Conservation (phyloP, 1,284 basidiomycete species). For the Abortiporus biennis region DNA sequence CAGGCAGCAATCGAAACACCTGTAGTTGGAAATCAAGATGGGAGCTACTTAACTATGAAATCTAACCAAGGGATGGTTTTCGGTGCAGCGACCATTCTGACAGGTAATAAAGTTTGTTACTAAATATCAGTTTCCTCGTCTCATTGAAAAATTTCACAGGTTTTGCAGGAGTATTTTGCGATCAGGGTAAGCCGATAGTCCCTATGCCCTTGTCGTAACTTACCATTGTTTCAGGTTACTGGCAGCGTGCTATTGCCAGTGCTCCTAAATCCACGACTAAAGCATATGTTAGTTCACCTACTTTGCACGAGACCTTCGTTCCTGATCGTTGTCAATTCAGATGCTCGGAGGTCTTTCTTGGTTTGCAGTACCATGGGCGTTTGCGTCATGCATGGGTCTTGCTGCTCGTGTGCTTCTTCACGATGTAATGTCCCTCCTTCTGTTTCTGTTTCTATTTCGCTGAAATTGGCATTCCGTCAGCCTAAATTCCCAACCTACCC, state of each 20-base stretch:
- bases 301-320: too few species aligned
- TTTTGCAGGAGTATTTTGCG: constrained; percentile 43
- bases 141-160: constrained; percentile 17
- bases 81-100: constrained; percentile 38
- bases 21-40: constrained; percentile 58
- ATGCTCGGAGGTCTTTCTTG: constrained; percentile 58
- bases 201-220: too few species aligned
- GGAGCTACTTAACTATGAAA: constrained; percentile 69
- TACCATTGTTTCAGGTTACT: constrained; percentile 37
- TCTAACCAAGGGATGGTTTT: constrained; percentile 50
- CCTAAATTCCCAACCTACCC: constrained; percentile 50
- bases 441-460: too few species aligned
- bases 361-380: constrained; percentile 57
- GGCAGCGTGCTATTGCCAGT: constrained; percentile 46
- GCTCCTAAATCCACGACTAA: constrained; percentile 43
- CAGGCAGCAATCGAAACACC: constrained; percentile 41
- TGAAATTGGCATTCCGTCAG: constrained; percentile 16
- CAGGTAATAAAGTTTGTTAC: constrained; percentile 18
- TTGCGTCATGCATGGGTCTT: constrained; percentile 52
- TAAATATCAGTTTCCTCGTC: too few species aligned
- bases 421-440: constrained; percentile 25
- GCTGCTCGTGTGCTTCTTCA: constrained; percentile 44
- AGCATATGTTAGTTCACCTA: constrained; percentile 40
- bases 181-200: constrained; percentile 45
- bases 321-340: constrained; percentile 15